Percentiles rank a stretch among this genome's conserved stretches.
Evolutionary conservation across 495 filamentous ascomycete genomes (phyloP).

Genomic region (Tuber indicum): DNA sequence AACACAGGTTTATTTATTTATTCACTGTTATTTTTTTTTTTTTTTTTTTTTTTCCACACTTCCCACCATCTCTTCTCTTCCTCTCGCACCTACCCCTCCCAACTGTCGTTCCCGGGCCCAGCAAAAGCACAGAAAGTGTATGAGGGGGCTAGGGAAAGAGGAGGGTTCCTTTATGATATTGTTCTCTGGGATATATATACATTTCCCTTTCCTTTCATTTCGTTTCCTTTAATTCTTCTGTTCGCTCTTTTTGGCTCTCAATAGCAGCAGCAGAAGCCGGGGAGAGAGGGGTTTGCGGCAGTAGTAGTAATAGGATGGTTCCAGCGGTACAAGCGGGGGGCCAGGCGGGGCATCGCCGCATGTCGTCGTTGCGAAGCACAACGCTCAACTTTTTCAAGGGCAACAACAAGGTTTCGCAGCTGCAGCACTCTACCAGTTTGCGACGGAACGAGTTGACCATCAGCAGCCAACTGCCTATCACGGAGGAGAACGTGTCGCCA

Average conservation of each 20-base stretch:
- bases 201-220: slow-evolving; percentile 23
- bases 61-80: slow-evolving; percentile 23
- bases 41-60: slow-evolving; percentile 17
- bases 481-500: slow-evolving; percentile 34
- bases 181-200: slow-evolving; percentile 23
- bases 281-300: slow-evolving; percentile 32
- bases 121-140: slow-evolving; percentile 15
- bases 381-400: slow-evolving; percentile 41
- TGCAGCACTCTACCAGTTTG: slow-evolving; percentile 23
- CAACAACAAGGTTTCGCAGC: slow-evolving; percentile 25
- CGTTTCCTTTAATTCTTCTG: slow-evolving; percentile 17
- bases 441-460: slow-evolving; percentile 35
- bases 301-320: slow-evolving; percentile 27
- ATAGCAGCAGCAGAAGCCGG: slow-evolving; percentile 19
- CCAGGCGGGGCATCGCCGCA: slow-evolving; percentile 35
- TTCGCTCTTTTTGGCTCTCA: slow-evolving; percentile 15
- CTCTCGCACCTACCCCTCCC: neutral
- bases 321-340: slow-evolving; percentile 33
- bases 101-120: neutral
- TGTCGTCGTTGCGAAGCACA: slow-evolving; percentile 36
- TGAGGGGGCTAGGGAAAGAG: slow-evolving; percentile 19
- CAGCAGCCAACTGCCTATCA: slow-evolving; percentile 31
- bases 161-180: slow-evolving; percentile 31
- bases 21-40: neutral
- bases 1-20: slow-evolving; percentile 27